Evolutionary conservation across 345 rosid species (phyloP), one percentile per base, ranked within the genome.

Genomic region (Euclidium syriacum): DNA sequence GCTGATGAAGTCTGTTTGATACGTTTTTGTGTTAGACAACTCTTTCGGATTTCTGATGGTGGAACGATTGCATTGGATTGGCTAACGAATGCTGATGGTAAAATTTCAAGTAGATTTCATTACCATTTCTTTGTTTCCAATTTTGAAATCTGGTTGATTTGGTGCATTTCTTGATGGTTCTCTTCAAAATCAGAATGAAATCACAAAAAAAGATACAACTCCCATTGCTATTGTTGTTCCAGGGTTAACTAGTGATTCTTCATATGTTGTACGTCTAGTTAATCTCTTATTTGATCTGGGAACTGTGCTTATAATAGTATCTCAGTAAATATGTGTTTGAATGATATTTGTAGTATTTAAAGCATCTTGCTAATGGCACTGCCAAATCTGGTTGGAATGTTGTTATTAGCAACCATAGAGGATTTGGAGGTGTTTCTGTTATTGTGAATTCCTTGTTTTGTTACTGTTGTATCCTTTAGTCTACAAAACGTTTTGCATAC

Each of bases 41-140:
- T 88, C 6, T 91, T 83, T 80, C 76, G 55, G 57, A 64, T 83
- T 77, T 75, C 86, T 63, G 98, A 91, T 77, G 98, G 92, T 25
- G 96, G 96, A 70, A 88, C 85, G 23, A 82, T 91, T 64, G 98
- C 92, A 59, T 57, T 91, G 76, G 96, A 88, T 73, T 88, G 98
- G 98, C 67, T 91, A 23, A 52, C 49, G 50, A 80, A 69, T 38
- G 77, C 85, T 52, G 87, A 78, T 64, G 92, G 95, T 86, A 68
- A 43, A 2, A 22, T 55, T 24, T n/a, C n/a, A 52, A 4, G 2
- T 59, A 30, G 14, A 17, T 40, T 58, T 11, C 19, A 1, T 51
- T 1, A 23, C 17, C 38, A 7, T 6, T 18, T 27, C 26, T 26
- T 40, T 41, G 3, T 36, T 40, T 10, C 15, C 7, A 3, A 29